Evolutionary conservation across 1,284 basidiomycete genomes (phyloP).

Genomic region (Cryptococcus hybrid): DNA sequence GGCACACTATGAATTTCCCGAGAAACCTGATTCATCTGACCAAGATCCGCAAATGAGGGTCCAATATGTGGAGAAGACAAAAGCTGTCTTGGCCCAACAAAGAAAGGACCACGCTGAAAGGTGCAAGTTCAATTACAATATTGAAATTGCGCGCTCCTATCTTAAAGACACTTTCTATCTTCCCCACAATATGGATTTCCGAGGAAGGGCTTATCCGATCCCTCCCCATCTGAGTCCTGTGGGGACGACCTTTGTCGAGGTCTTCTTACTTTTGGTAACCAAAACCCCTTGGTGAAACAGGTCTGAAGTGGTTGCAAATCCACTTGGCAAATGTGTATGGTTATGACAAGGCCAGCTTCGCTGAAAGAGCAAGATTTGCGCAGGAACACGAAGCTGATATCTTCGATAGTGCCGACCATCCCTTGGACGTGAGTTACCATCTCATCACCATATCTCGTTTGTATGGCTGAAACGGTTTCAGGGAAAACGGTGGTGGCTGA

Average conservation of each 20-base stretch:
- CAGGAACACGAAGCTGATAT: constrained; percentile 72
- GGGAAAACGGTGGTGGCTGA: constrained; percentile 81
- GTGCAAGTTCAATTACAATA: constrained; percentile 94
- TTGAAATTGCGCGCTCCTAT: constrained; percentile 86
- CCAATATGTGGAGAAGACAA: constrained; percentile 62
- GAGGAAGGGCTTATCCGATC: constrained; percentile 95
- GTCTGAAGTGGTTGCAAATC: constrained; percentile 84
- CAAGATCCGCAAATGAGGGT: constrained; percentile 66
- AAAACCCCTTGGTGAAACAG: constrained; percentile 74
- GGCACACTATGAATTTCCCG: constrained; percentile 53
- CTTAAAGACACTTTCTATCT: constrained; percentile 74
- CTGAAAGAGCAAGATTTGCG: constrained; percentile 80
- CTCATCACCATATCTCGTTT: too few relatives aligned
- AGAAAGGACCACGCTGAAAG: constrained; percentile 84
- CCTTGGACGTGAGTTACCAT: constrained; percentile 61
- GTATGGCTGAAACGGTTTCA: constrained; percentile 25
- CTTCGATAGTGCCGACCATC: constrained; percentile 79
- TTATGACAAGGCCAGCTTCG: constrained; percentile 92
- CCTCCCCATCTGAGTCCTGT: constrained; percentile 96
- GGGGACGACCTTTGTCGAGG: constrained; percentile 94
- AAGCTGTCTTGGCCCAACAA: constrained; percentile 62
- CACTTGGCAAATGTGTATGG: constrained; percentile 92
- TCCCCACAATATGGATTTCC: constrained; percentile 97
- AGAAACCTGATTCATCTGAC: constrained; percentile 61
- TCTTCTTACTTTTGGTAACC: constrained; percentile 74